A percentile compares a stretch with the other conserved stretches of the same genome.
Evolutionary conservation across 176 grass and related monocot species (phyloP).

Genomic region (Eragrostis nindensis): DNA sequence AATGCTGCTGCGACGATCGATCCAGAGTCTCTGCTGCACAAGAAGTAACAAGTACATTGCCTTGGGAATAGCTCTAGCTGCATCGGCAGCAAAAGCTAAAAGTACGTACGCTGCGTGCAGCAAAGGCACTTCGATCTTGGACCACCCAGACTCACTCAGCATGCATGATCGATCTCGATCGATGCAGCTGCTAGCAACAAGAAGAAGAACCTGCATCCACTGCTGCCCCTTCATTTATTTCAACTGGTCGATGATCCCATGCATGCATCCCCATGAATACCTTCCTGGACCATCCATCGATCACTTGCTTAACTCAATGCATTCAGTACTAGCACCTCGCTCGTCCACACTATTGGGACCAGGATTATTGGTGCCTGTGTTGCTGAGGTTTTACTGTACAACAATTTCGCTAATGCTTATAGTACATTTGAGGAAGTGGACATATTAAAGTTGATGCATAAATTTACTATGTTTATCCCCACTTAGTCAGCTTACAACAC

Average conservation of each 20-base stretch:
- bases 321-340: background rate
- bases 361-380: background rate
- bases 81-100: conserved; percentile 15
- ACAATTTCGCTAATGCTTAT: background rate
- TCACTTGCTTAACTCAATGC: background rate
- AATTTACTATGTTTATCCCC: background rate
- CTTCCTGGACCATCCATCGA: background rate
- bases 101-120: background rate
- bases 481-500: background rate
- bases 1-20: background rate
- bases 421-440: no score
- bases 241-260: conserved; percentile 9
- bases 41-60: conserved; percentile 18
- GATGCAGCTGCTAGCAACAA: conserved; percentile 7
- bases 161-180: background rate
- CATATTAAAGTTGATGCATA: background rate
- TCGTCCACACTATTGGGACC: background rate
- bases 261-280: conserved; percentile 4
- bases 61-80: conserved; percentile 25
- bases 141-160: background rate
- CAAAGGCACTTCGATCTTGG: background rate
- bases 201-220: conserved; percentile 39
- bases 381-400: background rate
- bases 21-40: background rate
- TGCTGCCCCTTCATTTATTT: conserved; percentile 19